Base-by-base conservation (phyloP, 2,329 filamentous ascomycete genomes). In the Amylocarpus encephaloides region DNA sequence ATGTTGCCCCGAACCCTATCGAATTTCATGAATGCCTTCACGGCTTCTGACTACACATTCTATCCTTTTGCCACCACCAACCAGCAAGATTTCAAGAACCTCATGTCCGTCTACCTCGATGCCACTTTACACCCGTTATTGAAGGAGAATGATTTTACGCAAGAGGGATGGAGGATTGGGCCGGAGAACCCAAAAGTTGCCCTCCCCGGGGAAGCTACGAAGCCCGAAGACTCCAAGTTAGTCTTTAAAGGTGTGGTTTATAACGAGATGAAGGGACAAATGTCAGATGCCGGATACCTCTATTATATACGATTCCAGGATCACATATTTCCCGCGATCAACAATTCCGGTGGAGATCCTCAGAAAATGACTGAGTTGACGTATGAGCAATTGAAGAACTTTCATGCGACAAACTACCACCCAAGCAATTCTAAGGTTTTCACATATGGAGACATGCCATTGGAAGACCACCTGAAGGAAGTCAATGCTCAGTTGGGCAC, bases 1-100 rank as follows among this genome's bases (percentile, higher is more conserved):
- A 98, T 98, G 93, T 79, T 98, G 22, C 93, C 93, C 18, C 83
- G 93, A 61, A 96, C 93, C 5, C 78, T 98, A n/a, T 96, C 93
- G 57, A 98, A 97, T 70, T 98, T 96, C 66, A 98, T 98, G 93
- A 98, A 98, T 68, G 93, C 93, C 54, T 95, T 97, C 67, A 98
- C 93, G 38, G 90, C 91, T 22, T 86, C 90, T 18, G 92, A 97
- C 64, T 91, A 98, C 68, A 98, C 93, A 10, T 95, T 89, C 59
- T 98, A 98, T 66, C 93, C 93, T 1, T 98, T 98, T 68, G 91
- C 93, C 50, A 98, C 93, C 2, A 98, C 93, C 19, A 98, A 98
- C 64, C 76, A 82, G 16, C 89, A 95, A 67, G 93, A 98, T 64
- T 98, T 93, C 70, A 87, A 87, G 69, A 98, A 98, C 64, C 78